Evolutionary conservation across 2,329 filamentous ascomycete genomes (phyloP).

Genomic region (Celoporthe dispersa): DNA sequence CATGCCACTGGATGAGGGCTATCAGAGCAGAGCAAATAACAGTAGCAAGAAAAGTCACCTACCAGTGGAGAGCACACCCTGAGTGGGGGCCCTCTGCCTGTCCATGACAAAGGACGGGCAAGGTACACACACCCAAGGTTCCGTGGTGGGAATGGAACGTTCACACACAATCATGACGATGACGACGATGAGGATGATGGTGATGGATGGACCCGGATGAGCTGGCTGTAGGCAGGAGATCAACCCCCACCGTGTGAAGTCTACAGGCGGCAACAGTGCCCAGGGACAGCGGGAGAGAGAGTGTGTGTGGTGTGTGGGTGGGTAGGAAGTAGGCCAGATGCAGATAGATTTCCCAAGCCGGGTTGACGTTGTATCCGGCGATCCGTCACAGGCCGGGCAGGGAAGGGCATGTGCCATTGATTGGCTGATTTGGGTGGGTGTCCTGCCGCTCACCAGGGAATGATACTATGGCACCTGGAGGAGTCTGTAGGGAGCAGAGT

Average conservation of each 20-base stretch:
- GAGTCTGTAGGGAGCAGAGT: too few relatives aligned
- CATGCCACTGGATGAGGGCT: background rate
- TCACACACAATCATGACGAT: constrained; percentile 8
- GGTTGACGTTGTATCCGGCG: constrained; percentile 20
- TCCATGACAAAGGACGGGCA: background rate
- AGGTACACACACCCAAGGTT: too few relatives aligned
- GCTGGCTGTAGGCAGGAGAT: background rate
- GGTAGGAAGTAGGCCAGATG: constrained; percentile 15
- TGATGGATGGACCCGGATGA: background rate
- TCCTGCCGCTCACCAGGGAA: background rate
- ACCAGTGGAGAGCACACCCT: constrained; percentile 1
- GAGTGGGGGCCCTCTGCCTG: too few relatives aligned
- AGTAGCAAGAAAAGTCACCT: too few relatives aligned
- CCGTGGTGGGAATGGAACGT: constrained; percentile 31
- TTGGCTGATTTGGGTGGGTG: background rate
- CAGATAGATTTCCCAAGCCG: background rate
- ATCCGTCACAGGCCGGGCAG: background rate
- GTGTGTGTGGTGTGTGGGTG: background rate
- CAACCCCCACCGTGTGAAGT: constrained; percentile 26
- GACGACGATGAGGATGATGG: background rate
- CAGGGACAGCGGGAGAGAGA: background rate
- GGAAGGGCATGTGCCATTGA: constrained; percentile 4
- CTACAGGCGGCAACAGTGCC: constrained; percentile 25
- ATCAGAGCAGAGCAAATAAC: background rate
- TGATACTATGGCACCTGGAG: too few relatives aligned